A percentile compares a stretch with the other conserved stretches of the same genome.
These are phyloP conservation scores for Cryphonectria japonica DNA, from an alignment of 2,329 filamentous ascomycete species.

Conservation along the genomic window DNA sequence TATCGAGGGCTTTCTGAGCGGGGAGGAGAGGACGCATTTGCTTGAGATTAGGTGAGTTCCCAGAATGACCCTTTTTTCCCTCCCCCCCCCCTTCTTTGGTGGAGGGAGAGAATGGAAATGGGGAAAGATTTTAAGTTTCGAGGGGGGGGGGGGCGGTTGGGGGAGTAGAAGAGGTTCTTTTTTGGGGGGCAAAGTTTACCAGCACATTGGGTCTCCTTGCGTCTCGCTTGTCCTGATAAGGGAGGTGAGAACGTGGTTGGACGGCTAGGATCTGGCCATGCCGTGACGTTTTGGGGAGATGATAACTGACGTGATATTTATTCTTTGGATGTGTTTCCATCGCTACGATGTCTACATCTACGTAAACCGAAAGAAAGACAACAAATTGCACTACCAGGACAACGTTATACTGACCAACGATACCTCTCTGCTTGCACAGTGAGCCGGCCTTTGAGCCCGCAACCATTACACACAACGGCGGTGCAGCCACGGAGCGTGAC, in stretches of 20 bases:
- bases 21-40: conserved; percentile 50
- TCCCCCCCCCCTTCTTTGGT: background rate
- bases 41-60: conserved; percentile 53
- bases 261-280: background rate
- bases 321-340: background rate
- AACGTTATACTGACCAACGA: background rate
- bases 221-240: conserved; percentile 11
- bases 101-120: background rate
- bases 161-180: background rate
- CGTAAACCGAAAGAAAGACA: background rate
- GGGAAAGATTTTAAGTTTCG: background rate
- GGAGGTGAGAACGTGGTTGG: background rate
- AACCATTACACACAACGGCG: conserved; percentile 54
- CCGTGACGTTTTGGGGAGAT: background rate
- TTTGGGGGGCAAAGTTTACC: background rate
- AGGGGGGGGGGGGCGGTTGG: background rate
- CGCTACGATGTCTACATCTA: background rate
- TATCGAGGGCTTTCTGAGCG: conserved; percentile 54
- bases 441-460: conserved; percentile 54
- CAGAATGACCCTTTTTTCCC: background rate
- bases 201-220: background rate
- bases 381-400: background rate
- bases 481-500: conserved; percentile 45
- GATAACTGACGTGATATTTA: background rate
- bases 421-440: conserved; percentile 36